Base-by-base conservation (phyloP, 306 rosid genomes). In the Fragaria nilgerrensis region DNA sequence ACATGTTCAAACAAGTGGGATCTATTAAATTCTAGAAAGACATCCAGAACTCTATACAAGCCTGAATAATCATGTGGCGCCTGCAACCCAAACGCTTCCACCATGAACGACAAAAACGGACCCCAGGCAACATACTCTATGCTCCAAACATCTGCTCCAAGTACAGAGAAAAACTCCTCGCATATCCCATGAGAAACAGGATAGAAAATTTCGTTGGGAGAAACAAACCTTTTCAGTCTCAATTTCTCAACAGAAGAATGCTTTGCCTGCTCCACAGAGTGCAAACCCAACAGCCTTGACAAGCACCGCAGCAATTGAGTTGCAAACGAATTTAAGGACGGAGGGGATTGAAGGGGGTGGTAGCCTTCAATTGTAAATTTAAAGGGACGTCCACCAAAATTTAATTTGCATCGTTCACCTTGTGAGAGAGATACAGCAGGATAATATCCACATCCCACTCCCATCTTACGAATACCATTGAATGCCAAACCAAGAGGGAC, bases 371-470 rank as follows among this genome's bases (percentile, higher is more conserved):
- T 86, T 3, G 99, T 96, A 69, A 82, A 95, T 82, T 90, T 92
- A 73, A 95, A 95, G 55, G 99, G 99, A 13, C 85, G 89, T 41
- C 83, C 86, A 52, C 99, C 99, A 84, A 95, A 90, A 85, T 95
- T 95, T 83, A 95, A 81, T 74, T 89, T 94, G 70, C 98, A 91
- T 80, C 91, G 87, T 88, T 95, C 99, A 65, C 98, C 94, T 81
- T 89, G 89, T 78, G 99, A 92, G 66, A 95, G 98, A 84, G 99
- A 95, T 58, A 95, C 78, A 81, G 97, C 98, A 48, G 98, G 99
- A 82, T 86, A 88, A 81, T 95, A 95, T 66, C 99, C 99, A 84
- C 76, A 83, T 70, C 85, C 94, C 78, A 88, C 94, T 72, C 89
- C 88, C 97, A 89, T 87, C 78, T 92, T 88, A 44, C 91, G 96